A percentile compares a stretch with the other conserved stretches of the same genome.
Evolutionary conservation across 1,139 yeast species (phyloP).

Genomic region (Candida tunisiensis): DNA sequence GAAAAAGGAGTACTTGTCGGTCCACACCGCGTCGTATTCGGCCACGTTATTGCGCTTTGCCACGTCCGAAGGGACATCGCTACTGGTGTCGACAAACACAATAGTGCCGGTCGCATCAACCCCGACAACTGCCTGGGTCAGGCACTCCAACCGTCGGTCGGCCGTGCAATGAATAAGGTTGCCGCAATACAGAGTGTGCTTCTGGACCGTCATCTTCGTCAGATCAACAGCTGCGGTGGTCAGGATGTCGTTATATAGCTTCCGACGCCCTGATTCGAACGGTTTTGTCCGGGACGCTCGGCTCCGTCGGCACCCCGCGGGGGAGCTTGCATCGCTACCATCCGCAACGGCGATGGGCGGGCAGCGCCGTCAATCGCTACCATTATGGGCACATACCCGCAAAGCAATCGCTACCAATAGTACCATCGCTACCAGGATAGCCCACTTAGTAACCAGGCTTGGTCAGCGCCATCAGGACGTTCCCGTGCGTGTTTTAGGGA

Average conservation of each 20-base stretch:
- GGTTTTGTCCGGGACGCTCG: too few species aligned
- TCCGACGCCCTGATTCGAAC: too few species aligned
- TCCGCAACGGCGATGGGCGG: too few species aligned
- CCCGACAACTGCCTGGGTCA: conserved; percentile 34
- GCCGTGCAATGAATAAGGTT: conserved; percentile 6
- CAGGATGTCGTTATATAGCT: too few species aligned
- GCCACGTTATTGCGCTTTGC: conserved; percentile 7
- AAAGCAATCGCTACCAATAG: too few species aligned
- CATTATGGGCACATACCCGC: too few species aligned
- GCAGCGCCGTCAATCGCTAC: too few species aligned
- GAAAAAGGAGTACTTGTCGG: conserved; percentile 28
- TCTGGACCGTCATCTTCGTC: conserved; percentile 3
- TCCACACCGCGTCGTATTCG: conserved; percentile 4
- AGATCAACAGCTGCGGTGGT: too few species aligned
- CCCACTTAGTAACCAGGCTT: background rate
- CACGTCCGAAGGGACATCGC: conserved; percentile 6
- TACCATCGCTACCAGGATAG: too few species aligned
- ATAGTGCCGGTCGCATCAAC: conserved; percentile 35
- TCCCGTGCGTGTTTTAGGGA: conserved; percentile 1
- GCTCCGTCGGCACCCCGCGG: too few species aligned
- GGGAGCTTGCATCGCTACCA: too few species aligned
- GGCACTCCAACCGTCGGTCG: conserved; percentile 29
- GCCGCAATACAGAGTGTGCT: conserved; percentile 4
- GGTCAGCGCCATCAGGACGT: background rate
- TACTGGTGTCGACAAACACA: conserved; percentile 19